These are phyloP conservation scores for Cordyceps pruinosa DNA, from an alignment of 2,329 filamentous ascomycete species.

Conservation along the genomic window DNA sequence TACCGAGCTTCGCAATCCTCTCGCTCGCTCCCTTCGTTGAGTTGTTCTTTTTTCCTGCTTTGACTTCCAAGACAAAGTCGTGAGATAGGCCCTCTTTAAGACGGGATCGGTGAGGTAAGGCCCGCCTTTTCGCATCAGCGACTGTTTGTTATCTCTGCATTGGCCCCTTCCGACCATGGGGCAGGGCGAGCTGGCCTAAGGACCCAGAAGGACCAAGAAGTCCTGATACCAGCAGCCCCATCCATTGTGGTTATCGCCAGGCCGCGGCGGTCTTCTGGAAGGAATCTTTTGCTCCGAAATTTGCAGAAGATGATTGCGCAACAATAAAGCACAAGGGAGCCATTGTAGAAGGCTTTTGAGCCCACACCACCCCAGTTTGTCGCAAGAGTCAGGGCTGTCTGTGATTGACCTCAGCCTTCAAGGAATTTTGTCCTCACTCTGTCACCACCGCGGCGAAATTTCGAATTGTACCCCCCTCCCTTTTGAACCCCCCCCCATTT, in stretches of 20 bases:
- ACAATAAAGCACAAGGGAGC: neutral
- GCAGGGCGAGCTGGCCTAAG: neutral
- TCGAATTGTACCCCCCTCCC: neutral
- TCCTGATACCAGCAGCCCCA: neutral
- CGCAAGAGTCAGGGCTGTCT: neutral
- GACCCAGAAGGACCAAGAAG: neutral
- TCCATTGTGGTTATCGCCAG: neutral
- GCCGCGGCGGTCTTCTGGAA: neutral
- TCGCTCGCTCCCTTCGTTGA: neutral
- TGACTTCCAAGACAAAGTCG: neutral
- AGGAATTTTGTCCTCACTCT: neutral
- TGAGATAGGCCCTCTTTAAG: neutral
- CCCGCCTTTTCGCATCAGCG: neutral
- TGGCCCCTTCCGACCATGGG: neutral
- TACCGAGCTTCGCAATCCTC: neutral
- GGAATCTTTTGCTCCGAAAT: neutral
- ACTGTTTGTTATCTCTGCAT: neutral
- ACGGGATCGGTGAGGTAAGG: neutral
- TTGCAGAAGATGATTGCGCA: neutral
- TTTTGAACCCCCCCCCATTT: neutral
- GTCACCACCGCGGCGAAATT: conserved; percentile 5
- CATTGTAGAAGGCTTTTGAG: neutral
- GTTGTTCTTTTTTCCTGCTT: too few species aligned
- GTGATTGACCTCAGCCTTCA: neutral
- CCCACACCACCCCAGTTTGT: neutral